Evolutionary conservation across 768 basidiomycete species (phyloP).

Genomic region (Cyathus striatus): DNA sequence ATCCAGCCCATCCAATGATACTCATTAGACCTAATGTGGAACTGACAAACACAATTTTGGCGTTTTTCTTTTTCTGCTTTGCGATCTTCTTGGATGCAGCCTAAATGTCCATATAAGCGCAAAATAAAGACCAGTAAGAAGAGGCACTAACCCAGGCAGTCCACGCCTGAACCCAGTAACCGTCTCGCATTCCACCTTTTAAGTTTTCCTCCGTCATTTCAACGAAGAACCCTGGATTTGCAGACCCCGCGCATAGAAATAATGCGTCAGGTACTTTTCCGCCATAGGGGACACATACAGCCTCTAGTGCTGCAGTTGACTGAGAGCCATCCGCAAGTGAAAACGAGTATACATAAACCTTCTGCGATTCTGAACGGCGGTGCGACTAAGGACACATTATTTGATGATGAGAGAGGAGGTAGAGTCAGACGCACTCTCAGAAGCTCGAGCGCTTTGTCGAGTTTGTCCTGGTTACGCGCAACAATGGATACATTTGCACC

Average conservation of each 20-base stretch:
- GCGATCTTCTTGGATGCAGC: slow-evolving; percentile 65
- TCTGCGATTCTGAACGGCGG: slow-evolving; percentile 53
- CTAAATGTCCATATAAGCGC: slow-evolving; percentile 26
- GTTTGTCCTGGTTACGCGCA: slow-evolving; percentile 62
- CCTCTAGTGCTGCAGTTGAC: slow-evolving; percentile 57
- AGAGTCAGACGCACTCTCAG: slow-evolving; percentile 58
- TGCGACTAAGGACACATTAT: slow-evolving; percentile 30
- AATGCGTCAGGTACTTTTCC: slow-evolving; percentile 69
- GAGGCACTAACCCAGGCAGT: slow-evolving; percentile 42
- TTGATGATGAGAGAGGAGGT: slow-evolving; percentile 18
- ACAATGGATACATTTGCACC: slow-evolving; percentile 87
- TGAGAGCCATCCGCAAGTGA: slow-evolving; percentile 48
- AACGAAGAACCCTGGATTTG: slow-evolving; percentile 70
- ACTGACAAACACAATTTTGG: slow-evolving; percentile 74
- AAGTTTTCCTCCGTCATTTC: slow-evolving; percentile 62
- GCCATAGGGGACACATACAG: slow-evolving; percentile 47
- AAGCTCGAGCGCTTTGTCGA: slow-evolving; percentile 53
- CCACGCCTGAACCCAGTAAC: slow-evolving; percentile 51
- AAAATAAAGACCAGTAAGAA: background rate
- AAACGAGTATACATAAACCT: slow-evolving; percentile 61
- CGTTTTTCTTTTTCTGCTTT: slow-evolving; percentile 47
- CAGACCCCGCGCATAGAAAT: slow-evolving; percentile 74
- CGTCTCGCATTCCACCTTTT: slow-evolving; percentile 35
- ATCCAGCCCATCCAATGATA: slow-evolving; percentile 74
- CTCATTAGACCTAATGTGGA: slow-evolving; percentile 73